A percentile compares a stretch with the other conserved stretches of the same genome.
Evolutionary conservation across 306 rosid genomes (phyloP).

Genomic region (Acacia crassicarpa): DNA sequence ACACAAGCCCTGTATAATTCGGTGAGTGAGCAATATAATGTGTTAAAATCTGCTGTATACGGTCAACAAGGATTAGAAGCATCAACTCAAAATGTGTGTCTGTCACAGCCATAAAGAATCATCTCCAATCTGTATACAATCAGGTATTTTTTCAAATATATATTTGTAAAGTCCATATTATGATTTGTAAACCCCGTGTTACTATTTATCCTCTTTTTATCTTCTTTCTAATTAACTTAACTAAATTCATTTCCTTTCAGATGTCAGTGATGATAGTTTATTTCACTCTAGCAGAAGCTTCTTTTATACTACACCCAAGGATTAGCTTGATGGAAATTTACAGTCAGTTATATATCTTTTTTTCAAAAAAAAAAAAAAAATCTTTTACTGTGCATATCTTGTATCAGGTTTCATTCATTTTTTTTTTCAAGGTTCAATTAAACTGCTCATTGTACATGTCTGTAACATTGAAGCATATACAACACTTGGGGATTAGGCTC

Average conservation of each 20-base stretch:
- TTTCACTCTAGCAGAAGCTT: neutral
- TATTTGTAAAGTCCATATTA: no score
- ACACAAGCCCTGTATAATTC: neutral
- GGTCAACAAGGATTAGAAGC: neutral
- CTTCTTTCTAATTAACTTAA: no score
- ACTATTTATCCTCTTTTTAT: no score
- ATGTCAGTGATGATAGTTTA: neutral
- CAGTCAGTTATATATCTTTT: neutral
- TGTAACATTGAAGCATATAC: constrained; percentile 18
- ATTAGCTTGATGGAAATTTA: constrained; percentile 28
- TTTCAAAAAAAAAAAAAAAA: neutral
- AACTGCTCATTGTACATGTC: constrained; percentile 24
- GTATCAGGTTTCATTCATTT: constrained; percentile 34
- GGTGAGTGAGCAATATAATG: neutral
- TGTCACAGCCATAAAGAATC: neutral
- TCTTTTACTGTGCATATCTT: constrained; percentile 28
- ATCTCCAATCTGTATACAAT: neutral
- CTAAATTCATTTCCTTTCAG: neutral
- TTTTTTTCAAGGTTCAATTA: constrained; percentile 31
- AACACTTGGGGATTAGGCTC: constrained; percentile 25
- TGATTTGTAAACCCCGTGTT: no score
- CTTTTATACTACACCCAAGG: neutral
- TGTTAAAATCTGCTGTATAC: neutral
- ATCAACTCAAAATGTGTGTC: neutral
- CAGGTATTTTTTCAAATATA: neutral